Base-by-base conservation (phyloP, 768 basidiomycete species). In the Basidioascus undulatus region DNA sequence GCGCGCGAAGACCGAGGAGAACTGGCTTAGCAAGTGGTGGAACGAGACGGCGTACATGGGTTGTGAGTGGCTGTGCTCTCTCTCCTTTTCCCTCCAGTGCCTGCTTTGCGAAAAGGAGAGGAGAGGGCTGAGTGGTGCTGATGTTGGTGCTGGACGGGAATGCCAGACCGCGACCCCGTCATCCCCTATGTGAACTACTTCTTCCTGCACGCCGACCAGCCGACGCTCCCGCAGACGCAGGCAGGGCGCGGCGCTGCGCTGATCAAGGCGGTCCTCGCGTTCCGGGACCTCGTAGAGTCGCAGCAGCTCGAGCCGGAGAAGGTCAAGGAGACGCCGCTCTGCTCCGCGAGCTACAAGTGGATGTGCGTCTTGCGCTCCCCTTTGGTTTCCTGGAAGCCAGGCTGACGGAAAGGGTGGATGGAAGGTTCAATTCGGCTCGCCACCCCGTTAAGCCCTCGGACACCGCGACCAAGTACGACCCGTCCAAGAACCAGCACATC, bases 11-110 rank as follows among this genome's bases (percentile, higher is more conserved):
- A 63, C 65, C 0, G 64, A 70, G 20, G 54, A 47, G 13, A 58
- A 55, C 62, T 98, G 92, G 92, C 65, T 98, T n/a, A 68, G 70
- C 35, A 83, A 89, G 39, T 98, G 92, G 92, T 98, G 89, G 89
- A 87, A 96, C 59, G 82, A 92, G 27, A 69, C 58, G 5, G 87
- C 87, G 8, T 64, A 64, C 48, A 64, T 64, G 63, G 55, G 57
- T 1, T 64, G 61, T 48, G 42, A 62, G 20, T 11, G 46, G 48
- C 27, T 20, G 31, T 31, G 23, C 32, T 5, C 31, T 26, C 15
- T 15, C 32, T 4, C 15, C 24, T 18, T 23, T 30, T 25, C 20
- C 41, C 18, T 44, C 48, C 27, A 40, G 41, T 42, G 46, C 44
- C 11, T 47, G 44, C 16, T 16, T 6, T n/a, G n/a, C 26, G n/a